These are phyloP conservation scores for Boletus rubescentipes DNA, from an alignment of 768 basidiomycete genomes.

Conservation along the genomic window DNA sequence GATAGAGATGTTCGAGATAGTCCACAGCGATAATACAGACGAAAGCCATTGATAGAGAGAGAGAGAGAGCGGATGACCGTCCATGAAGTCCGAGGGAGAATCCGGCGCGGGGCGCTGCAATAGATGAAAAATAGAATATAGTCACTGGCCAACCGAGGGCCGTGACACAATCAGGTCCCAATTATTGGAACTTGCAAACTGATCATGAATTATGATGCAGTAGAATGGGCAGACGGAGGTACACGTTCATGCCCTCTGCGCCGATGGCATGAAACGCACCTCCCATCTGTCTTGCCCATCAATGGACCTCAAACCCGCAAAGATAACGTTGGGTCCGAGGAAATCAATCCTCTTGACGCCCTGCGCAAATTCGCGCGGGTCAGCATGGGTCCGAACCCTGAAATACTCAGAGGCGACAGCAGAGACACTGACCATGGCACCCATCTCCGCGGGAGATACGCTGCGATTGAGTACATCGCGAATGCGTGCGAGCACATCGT, in stretches of 20 bases:
- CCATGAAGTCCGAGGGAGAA: conserved; percentile 13
- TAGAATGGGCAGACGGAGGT: not conserved
- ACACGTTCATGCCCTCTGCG: conserved; percentile 11
- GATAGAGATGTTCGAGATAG: conserved; percentile 1
- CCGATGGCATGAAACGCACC: conserved; percentile 20
- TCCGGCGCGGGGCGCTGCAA: not conserved
- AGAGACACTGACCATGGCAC: conserved; percentile 21
- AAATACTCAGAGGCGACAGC: conserved; percentile 30
- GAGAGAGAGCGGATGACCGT: conserved; percentile 8
- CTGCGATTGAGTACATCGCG: conserved; percentile 27
- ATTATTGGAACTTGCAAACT: conserved; percentile 8
- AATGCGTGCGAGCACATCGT: conserved; percentile 29
- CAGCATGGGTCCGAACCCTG: conserved; percentile 27
- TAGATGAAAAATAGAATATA: conserved; percentile 21
- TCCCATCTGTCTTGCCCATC: conserved; percentile 31
- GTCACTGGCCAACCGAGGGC: not conserved
- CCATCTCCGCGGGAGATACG: conserved; percentile 27
- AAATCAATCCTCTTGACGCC: conserved; percentile 42
- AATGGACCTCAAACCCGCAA: conserved; percentile 31
- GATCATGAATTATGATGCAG: conserved; percentile 13
- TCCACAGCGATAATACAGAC: conserved; percentile 15
- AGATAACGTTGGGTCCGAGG: conserved; percentile 31
- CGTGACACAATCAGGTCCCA: conserved; percentile 7
- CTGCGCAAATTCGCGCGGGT: conserved; percentile 37
- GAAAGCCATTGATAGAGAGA: not conserved